Evolutionary conservation across 129 eudicot genomes (phyloP).

Genomic region (Flaveria robusta): DNA sequence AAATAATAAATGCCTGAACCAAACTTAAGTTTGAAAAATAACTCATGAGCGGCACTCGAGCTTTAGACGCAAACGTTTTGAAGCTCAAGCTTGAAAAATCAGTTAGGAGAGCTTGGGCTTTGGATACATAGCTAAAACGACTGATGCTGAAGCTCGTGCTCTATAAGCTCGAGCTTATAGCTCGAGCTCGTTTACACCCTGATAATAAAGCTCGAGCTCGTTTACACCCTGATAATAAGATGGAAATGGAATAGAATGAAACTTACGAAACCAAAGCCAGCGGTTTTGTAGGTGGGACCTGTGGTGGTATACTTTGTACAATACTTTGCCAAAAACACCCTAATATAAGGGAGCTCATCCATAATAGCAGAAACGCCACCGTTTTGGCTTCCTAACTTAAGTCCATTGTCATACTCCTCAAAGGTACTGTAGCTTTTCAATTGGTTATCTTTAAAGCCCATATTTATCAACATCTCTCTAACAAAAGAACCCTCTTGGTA

Average conservation of each 20-base stretch:
- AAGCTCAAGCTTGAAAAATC: too few relatives aligned
- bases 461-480: neutral
- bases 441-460: slow-evolving; percentile 4
- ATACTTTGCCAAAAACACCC: neutral
- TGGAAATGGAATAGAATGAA: neutral
- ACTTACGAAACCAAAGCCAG: slow-evolving; percentile 22
- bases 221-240: too few relatives aligned
- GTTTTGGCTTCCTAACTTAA: neutral
- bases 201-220: too few relatives aligned
- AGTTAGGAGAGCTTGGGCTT: too few relatives aligned
- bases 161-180: too few relatives aligned
- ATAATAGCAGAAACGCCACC: slow-evolving; percentile 10
- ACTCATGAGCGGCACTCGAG: too few relatives aligned
- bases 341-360: slow-evolving; percentile 12
- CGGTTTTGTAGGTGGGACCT: neutral
- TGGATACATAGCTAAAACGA: too few relatives aligned
- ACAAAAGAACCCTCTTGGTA: slow-evolving; percentile 24
- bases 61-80: too few relatives aligned
- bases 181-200: too few relatives aligned
- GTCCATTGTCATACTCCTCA: neutral
- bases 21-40: too few relatives aligned
- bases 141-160: too few relatives aligned
- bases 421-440: neutral
- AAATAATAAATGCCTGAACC: too few relatives aligned
- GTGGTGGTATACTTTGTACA: neutral